Percentiles rank a stretch among this genome's conserved stretches.
Conservation (phyloP, 2,329 filamentous ascomycete species). For the Hypoxylon sp. region DNA sequence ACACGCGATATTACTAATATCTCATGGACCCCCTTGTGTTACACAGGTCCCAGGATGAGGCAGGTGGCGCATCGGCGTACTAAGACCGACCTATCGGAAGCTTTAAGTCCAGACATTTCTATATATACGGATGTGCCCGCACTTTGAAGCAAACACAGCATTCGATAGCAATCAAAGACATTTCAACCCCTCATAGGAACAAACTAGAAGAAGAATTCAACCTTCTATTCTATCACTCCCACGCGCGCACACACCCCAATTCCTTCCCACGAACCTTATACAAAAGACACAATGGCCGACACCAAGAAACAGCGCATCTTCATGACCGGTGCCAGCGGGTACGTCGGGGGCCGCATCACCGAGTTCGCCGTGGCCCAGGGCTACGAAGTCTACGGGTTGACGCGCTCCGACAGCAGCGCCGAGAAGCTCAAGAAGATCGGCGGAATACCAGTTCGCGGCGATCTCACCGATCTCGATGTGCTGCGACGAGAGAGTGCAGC, state of each 20-base stretch:
- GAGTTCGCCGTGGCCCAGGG: constrained; percentile 56
- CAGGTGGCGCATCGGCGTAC: neutral
- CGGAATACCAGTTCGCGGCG: constrained; percentile 58
- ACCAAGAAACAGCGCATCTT: constrained; percentile 52
- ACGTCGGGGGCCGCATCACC: constrained; percentile 57
- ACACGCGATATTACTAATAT: neutral
- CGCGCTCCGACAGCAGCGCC: constrained; percentile 56
- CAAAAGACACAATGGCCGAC: constrained; percentile 31
- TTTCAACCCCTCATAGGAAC: neutral
- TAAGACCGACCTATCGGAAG: neutral
- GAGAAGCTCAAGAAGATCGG: constrained; percentile 57
- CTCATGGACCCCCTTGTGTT: neutral
- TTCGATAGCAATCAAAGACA: neutral
- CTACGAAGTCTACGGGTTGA: constrained; percentile 60
- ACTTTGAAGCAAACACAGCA: neutral
- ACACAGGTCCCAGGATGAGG: neutral
- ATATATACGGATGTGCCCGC: neutral
- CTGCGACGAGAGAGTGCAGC: constrained; percentile 56
- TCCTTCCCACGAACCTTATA: neutral
- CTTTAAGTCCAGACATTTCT: neutral
- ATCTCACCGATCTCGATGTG: constrained; percentile 57
- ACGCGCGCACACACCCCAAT: neutral
- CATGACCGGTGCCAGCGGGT: constrained; percentile 60
- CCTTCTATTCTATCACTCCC: neutral
- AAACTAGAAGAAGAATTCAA: neutral